Evolutionary conservation across 2,329 filamentous ascomycete genomes (phyloP).

Genomic region (Nakataea oryzae): DNA sequence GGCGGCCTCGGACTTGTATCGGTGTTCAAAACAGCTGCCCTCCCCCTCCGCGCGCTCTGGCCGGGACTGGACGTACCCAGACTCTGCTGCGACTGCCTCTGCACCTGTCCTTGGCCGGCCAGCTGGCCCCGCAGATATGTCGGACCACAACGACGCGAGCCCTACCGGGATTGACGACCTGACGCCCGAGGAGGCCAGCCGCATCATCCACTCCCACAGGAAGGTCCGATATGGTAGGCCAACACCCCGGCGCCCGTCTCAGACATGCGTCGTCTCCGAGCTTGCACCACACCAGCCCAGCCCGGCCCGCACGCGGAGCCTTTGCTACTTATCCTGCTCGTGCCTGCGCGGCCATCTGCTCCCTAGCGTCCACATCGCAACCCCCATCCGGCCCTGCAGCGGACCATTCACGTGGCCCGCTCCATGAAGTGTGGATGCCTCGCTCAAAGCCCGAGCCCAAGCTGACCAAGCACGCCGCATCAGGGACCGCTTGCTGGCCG

Average conservation of each 20-base stretch:
- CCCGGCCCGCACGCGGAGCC: too few species aligned
- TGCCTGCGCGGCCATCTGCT: neutral
- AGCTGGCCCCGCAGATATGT: conserved; percentile 21
- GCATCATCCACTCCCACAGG: conserved; percentile 59
- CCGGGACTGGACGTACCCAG: neutral
- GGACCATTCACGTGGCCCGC: neutral
- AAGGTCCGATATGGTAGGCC: conserved; percentile 57
- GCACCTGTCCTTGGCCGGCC: neutral
- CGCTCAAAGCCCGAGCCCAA: neutral
- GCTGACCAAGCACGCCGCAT: neutral
- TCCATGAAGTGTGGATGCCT: neutral
- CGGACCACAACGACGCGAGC: conserved; percentile 28
- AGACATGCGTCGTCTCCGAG: neutral
- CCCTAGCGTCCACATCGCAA: neutral
- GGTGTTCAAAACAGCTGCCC: conserved; percentile 7
- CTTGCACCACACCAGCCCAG: neutral
- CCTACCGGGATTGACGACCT: conserved; percentile 43
- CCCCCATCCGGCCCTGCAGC: neutral
- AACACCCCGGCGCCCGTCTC: neutral
- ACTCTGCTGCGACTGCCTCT: neutral
- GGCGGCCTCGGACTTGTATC: conserved; percentile 11
- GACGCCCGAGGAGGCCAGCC: conserved; percentile 54
- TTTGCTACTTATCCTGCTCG: neutral
- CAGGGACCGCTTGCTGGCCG: conserved; percentile 56
- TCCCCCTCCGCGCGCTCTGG: neutral